Conservation (phyloP, 495 filamentous ascomycete genomes). For the Cercophora newfieldiana region DNA sequence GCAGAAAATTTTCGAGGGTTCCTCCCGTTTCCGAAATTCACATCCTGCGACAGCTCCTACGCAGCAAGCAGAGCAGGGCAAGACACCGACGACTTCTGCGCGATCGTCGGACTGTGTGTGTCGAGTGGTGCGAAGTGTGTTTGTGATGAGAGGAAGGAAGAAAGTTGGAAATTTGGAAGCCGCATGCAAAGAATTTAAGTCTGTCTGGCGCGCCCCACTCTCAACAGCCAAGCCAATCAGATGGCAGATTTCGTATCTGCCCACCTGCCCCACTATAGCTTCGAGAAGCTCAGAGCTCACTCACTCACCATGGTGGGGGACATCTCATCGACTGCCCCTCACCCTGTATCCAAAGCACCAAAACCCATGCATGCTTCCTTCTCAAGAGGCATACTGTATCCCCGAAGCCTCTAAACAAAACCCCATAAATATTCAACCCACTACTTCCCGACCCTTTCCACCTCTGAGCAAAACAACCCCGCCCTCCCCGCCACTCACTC, state of each 20-base stretch:
- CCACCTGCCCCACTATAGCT: conserved; percentile 8
- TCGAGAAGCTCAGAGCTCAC: neutral
- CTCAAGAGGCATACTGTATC: too few species aligned
- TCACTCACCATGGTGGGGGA: neutral
- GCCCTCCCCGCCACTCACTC: neutral
- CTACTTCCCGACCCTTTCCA: neutral
- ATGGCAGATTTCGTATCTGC: neutral
- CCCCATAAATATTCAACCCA: neutral
- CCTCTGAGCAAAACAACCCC: neutral
- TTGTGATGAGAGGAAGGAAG: conserved; percentile 13
- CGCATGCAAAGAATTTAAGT: conserved; percentile 20
- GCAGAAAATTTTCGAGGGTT: conserved; percentile 5
- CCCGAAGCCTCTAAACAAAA: too few species aligned
- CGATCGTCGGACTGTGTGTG: neutral
- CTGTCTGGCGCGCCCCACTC: conserved; percentile 11
- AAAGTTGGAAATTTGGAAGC: conserved; percentile 19
- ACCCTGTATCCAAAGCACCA: too few species aligned
- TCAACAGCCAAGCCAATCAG: neutral
- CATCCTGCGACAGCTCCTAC: conserved; percentile 13
- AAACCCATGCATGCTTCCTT: too few species aligned
- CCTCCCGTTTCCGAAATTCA: conserved; percentile 14
- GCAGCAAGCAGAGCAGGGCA: conserved; percentile 3
- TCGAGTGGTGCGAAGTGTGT: neutral
- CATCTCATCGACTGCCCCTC: too few species aligned
- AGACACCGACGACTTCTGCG: neutral